Base-by-base conservation (phyloP, 371 early-diverging fungal species). In the Syncephalis plumigaleata region DNA sequence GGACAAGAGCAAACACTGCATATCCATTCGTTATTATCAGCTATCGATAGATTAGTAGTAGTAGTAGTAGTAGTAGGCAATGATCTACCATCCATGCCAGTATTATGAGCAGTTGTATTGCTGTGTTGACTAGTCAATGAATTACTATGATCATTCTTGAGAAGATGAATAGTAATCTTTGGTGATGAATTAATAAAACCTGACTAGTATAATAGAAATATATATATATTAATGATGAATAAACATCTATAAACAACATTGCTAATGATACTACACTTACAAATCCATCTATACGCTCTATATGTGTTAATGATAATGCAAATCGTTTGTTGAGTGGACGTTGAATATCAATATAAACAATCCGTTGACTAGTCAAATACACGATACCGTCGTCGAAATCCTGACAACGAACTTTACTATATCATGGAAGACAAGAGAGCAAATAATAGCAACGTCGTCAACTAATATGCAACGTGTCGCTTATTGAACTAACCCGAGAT, bases 1-100 rank as follows among this genome's bases (percentile, higher is more conserved):
- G 63, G 56, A 47, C 66, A 59, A 26, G 77, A 80, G 53, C 90
- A 89, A 23, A 84, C 78, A 11, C 72, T 48, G 55, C 90, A 89
- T 9, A 67, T 68, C 90, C 90, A 89, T 4, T 61, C 31, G 31
- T 7, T 7, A 31, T 31, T 31, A 4, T 31, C 11, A n/a, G n/a
- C n/a, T n/a, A n/a, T n/a, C n/a, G n/a, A n/a, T n/a, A n/a, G n/a
- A n/a, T n/a, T n/a, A n/a, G n/a, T n/a, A n/a, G n/a, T n/a, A n/a
- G n/a, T n/a, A n/a, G n/a, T n/a, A n/a, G n/a, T n/a, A n/a, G n/a
- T n/a, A n/a, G n/a, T n/a, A n/a, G n/a, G n/a, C n/a, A n/a, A n/a
- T n/a, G n/a, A n/a, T n/a, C n/a, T n/a, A n/a, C n/a, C n/a, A n/a
- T n/a, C n/a, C n/a, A n/a, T n/a, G n/a, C n/a, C n/a, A n/a, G n/a